Evolutionary conservation across 179 eudicot genomes (phyloP), one percentile per base, ranked within the genome.

Genomic region (Patellifolia procumbens): DNA sequence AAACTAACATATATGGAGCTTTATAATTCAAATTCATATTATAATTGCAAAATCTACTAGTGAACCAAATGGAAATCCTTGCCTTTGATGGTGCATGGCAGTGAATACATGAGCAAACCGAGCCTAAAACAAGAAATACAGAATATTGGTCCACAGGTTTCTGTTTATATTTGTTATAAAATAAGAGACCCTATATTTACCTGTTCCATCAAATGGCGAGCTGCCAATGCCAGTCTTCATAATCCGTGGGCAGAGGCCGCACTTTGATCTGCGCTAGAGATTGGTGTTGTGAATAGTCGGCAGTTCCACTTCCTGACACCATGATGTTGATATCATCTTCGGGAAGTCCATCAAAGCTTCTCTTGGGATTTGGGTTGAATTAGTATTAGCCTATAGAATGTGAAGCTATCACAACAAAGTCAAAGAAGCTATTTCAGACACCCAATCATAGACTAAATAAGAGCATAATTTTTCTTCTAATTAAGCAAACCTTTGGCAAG

Each of bases 191-290:
- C n/a, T 0, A 60, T 37, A 22, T 52, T 29, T 29, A 93, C 99
- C 96, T 96, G 99, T 79, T 91, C 99, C 99, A 96, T 91, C 58
- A 96, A 84, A 89, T 96, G 93, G 73, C 99, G 94, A 65, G 93
- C 99, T 4, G 99, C 99, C 78, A 93, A 83, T 42, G 99, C 98
- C 22, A 98, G 99, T 71, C 86, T 85, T 9, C 97, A 98, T 81
- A 96, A 85, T 70, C 94, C 99, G 81, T 96, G 99, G 60, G 92
- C 96, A n/a, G 99, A 93, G 20, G 99, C 93, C 17, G 99, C 99
- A 88, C 99, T 96, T 80, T 93, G 99, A 59, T 93, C 99, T 62
- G 98, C 99, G 28, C 99, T 98, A 22, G 99, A 96, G 81, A 96
- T 93, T 11, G 99, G 99, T 29, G 99, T 93, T 81, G 98, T 88